Evolutionary conservation across 108 stramenopile genomes (phyloP).

Genomic region (Skeletonema tropicum): DNA sequence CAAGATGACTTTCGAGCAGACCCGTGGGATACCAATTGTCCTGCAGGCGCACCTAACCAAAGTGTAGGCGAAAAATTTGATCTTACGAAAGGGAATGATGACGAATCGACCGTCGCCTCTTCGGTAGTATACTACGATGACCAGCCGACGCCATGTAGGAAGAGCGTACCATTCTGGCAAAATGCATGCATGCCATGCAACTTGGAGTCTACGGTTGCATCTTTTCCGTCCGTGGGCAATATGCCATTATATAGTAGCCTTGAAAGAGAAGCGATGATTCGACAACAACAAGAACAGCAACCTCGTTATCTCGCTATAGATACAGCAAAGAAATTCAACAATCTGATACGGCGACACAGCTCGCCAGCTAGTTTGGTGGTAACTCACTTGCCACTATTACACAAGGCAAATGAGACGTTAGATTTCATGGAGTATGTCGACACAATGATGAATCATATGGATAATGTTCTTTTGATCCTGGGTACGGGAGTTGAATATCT

Average conservation of each 20-base stretch:
- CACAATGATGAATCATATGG: slow-evolving; percentile 47
- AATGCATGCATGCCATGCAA: not conserved
- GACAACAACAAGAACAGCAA: not conserved
- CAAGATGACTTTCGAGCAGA: not conserved
- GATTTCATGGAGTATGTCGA: slow-evolving; percentile 67
- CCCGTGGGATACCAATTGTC: not conserved
- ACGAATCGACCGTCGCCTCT: not conserved
- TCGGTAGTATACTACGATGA: not conserved
- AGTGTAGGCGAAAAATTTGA: slow-evolving; percentile 17
- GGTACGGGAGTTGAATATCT: slow-evolving; percentile 64
- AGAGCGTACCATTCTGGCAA: slow-evolving; percentile 4
- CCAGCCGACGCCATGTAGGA: not conserved
- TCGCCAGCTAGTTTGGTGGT: slow-evolving; percentile 65
- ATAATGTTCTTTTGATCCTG: slow-evolving; percentile 63
- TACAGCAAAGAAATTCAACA: slow-evolving; percentile 58
- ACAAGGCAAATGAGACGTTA: slow-evolving; percentile 33
- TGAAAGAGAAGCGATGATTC: not conserved
- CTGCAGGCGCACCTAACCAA: slow-evolving; percentile 1
- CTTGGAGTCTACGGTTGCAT: slow-evolving; percentile 4
- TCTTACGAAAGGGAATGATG: slow-evolving; percentile 34
- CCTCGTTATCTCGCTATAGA: not conserved
- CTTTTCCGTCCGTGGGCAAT: slow-evolving; percentile 41
- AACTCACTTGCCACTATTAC: slow-evolving; percentile 70
- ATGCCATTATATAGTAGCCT: slow-evolving; percentile 17
- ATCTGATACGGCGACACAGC: slow-evolving; percentile 56